A percentile compares a stretch with the other conserved stretches of the same genome.
These are phyloP conservation scores for Yamadazyma sp. DNA, from an alignment of 1,139 yeast genomes.

Conservation along the genomic window DNA sequence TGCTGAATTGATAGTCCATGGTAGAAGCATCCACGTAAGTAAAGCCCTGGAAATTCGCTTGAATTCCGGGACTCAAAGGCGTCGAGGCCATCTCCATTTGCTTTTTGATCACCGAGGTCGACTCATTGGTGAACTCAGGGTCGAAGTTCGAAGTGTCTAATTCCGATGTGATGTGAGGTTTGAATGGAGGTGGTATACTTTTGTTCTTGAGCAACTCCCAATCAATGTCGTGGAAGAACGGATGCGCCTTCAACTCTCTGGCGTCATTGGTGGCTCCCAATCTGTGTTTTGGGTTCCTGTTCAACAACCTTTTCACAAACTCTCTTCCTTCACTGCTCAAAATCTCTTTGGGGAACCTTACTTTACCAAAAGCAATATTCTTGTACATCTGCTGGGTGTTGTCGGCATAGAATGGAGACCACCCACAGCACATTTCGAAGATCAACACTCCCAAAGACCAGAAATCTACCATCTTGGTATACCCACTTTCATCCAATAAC, in stretches of 20 bases:
- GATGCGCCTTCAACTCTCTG: constrained; percentile 84
- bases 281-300: constrained; percentile 93
- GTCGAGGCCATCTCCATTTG: constrained; percentile 69
- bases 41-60: constrained; percentile 93
- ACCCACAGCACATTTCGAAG: constrained; percentile 94
- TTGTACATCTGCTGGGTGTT: constrained; percentile 98
- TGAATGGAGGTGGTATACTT: constrained; percentile 95
- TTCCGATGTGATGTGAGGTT: constrained; percentile 88
- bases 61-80: constrained; percentile 91
- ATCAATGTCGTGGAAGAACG: constrained; percentile 86
- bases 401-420: constrained; percentile 99
- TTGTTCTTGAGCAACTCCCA: constrained; percentile 79
- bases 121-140: constrained; percentile 93
- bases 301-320: constrained; percentile 89
- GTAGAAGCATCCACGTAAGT: constrained; percentile 95
- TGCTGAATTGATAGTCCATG: constrained; percentile 77
- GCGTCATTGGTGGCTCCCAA: constrained; percentile 92
- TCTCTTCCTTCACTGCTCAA: constrained; percentile 89
- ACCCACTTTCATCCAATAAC: constrained; percentile 77
- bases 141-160: constrained; percentile 95
- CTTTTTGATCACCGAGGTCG: constrained; percentile 75
- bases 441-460: constrained; percentile 83
- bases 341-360: constrained; percentile 93
- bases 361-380: constrained; percentile 97
- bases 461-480: constrained; percentile 84